Percentiles rank a stretch among this genome's conserved stretches.
Evolutionary conservation across 1,139 yeast genomes (phyloP).

Genomic region (Yamadazyma trypodendri): DNA sequence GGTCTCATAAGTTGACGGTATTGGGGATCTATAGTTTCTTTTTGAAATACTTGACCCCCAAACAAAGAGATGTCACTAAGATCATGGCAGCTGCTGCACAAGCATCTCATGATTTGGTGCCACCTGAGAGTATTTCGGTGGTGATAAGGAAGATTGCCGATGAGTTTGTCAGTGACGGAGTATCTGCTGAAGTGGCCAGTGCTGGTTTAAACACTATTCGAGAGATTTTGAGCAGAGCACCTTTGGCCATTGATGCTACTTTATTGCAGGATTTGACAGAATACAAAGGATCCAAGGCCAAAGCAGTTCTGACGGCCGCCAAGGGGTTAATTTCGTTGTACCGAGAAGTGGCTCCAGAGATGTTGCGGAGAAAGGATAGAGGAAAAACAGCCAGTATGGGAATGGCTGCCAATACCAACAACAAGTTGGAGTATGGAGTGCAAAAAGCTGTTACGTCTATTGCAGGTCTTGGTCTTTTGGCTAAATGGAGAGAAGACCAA

Average conservation of each 20-base stretch:
- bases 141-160: slow-evolving; percentile 91
- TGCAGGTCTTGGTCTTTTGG: slow-evolving; percentile 87
- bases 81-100: slow-evolving; percentile 97
- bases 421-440: slow-evolving; percentile 68
- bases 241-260: slow-evolving; percentile 85
- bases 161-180: slow-evolving; percentile 98
- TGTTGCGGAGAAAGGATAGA: slow-evolving; percentile 85
- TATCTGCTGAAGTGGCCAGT: slow-evolving; percentile 95
- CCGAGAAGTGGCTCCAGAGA: slow-evolving; percentile 94
- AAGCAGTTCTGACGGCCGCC: slow-evolving; percentile 93
- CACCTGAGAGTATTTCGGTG: slow-evolving; percentile 82
- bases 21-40: slow-evolving; percentile 87
- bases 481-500: slow-evolving; percentile 81
- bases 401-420: slow-evolving; percentile 46
- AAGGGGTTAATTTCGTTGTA: slow-evolving; percentile 81
- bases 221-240: slow-evolving; percentile 89
- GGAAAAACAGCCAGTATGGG: slow-evolving; percentile 90
- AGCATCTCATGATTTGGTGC: slow-evolving; percentile 93
- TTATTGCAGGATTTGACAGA: slow-evolving; percentile 85
- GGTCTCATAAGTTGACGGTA: slow-evolving; percentile 89
- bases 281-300: slow-evolving; percentile 89
- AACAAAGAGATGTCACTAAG: slow-evolving; percentile 91
- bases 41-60: slow-evolving; percentile 87
- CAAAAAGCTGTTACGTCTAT: slow-evolving; percentile 64
- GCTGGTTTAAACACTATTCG: slow-evolving; percentile 95